phyloP scores from a whole-genome alignment of 768 basidiomycete genomes.

The Trametes punicea region DNA sequence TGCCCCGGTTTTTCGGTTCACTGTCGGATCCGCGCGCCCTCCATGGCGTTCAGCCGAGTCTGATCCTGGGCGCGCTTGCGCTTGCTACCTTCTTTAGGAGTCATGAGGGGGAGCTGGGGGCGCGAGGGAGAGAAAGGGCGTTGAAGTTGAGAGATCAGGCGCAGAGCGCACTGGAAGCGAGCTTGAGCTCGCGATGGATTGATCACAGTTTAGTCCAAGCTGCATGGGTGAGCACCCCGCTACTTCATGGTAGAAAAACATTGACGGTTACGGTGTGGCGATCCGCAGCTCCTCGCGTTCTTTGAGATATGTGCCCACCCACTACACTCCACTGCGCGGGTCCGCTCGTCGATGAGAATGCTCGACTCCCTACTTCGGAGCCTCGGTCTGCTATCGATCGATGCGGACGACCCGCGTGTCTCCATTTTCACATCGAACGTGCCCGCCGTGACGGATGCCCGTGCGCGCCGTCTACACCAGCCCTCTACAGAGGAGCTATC shows the following conservation, averaged over 20 bases:
- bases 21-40: conserved; percentile 55
- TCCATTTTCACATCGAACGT: conserved; percentile 15
- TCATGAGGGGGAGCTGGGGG: conserved; percentile 51
- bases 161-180: conserved; percentile 67
- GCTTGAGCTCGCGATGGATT: conserved; percentile 66
- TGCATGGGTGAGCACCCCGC: conserved; percentile 41
- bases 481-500: neutral
- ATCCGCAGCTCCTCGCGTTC: conserved; percentile 56
- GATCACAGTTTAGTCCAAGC: conserved; percentile 74
- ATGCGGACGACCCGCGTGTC: conserved; percentile 48
- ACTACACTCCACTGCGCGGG: conserved; percentile 49
- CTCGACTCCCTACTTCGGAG: conserved; percentile 68
- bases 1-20: conserved; percentile 61
- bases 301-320: conserved; percentile 76
- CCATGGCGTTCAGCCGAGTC: conserved; percentile 60
- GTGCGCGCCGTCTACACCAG: neutral
- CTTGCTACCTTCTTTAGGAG: conserved; percentile 70
- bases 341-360: conserved; percentile 53
- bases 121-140: conserved; percentile 51
- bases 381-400: conserved; percentile 44
- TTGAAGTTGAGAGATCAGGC: conserved; percentile 63
- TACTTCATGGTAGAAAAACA: neutral
- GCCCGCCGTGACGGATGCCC: conserved; percentile 11
- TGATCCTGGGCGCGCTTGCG: conserved; percentile 60
- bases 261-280: neutral